These are phyloP conservation scores for Amphirosellinia nigrospora DNA, from an alignment of 495 filamentous ascomycete genomes.

Conservation along the genomic window DNA sequence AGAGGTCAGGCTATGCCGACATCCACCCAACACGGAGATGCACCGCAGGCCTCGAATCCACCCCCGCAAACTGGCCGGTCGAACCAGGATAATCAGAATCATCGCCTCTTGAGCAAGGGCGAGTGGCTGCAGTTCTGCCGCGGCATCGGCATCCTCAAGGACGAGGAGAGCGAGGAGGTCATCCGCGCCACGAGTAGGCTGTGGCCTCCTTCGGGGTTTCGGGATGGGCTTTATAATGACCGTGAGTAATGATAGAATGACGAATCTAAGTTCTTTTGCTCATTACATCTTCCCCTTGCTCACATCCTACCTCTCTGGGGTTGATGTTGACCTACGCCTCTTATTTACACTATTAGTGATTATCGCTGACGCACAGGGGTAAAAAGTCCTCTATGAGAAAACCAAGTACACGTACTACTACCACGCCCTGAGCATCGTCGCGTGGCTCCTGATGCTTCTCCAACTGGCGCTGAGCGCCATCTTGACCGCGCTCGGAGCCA, in stretches of 20 bases:
- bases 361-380: not conserved
- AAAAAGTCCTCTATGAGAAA: conserved; percentile 42
- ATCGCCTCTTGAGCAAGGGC: conserved; percentile 47
- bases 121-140: conserved; percentile 55
- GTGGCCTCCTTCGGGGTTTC: conserved; percentile 54
- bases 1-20: not conserved
- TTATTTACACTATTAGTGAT: too few relatives aligned
- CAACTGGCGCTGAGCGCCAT: conserved; percentile 53
- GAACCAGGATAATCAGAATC: not conserved
- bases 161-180: conserved; percentile 49
- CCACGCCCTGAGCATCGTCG: conserved; percentile 40
- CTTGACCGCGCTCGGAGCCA: conserved; percentile 51
- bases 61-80: not conserved
- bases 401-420: conserved; percentile 47
- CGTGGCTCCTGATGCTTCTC: conserved; percentile 50
- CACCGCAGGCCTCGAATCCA: not conserved
- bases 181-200: conserved; percentile 48
- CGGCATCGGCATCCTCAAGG: conserved; percentile 51
- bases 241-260: not conserved
- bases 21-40: not conserved
- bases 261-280: not conserved
- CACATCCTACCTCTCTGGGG: not conserved
- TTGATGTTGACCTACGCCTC: too few relatives aligned
- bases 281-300: not conserved
- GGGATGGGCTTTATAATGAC: conserved; percentile 52